A percentile compares a stretch with the other conserved stretches of the same genome.
phyloP scores from a whole-genome alignment of 2,329 filamentous ascomycete species.

The Fusarium phyllophilum region DNA sequence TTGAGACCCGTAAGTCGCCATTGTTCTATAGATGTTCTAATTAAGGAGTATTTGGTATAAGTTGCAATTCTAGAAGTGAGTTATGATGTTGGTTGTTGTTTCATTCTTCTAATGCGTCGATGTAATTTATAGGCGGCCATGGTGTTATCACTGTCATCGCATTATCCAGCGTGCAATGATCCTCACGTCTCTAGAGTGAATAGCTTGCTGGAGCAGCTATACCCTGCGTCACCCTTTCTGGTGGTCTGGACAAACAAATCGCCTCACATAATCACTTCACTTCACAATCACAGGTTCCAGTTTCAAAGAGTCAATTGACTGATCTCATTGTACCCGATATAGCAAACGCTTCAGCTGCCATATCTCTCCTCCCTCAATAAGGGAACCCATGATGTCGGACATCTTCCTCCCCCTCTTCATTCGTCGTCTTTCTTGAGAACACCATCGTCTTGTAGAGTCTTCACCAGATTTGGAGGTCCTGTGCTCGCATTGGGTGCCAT shows the following conservation, averaged over 20 bases:
- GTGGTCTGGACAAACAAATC: accelerated
- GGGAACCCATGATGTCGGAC: accelerated
- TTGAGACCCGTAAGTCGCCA: not conserved
- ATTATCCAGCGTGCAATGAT: not conserved
- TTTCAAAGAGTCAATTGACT: not conserved
- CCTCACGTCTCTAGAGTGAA: not conserved
- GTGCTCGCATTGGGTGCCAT: not conserved
- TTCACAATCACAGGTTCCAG: no score
- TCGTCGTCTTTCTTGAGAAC: not conserved
- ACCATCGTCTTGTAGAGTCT: not conserved
- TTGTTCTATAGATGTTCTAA: not conserved
- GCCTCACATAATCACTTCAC: not conserved
- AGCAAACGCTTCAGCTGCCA: accelerated
- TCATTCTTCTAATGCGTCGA: accelerated
- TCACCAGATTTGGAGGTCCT: accelerated
- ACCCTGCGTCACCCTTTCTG: accelerated
- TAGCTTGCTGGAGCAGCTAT: accelerated
- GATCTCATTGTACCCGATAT: not conserved
- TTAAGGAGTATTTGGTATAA: accelerated
- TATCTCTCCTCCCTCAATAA: accelerated
- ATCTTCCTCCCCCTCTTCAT: not conserved
- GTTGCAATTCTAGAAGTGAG: accelerated
- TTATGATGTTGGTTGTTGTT: not conserved
- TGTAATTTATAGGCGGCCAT: not conserved
- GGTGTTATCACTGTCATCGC: not conserved